phyloP scores from a whole-genome alignment of 2,329 filamentous ascomycete genomes.

The Claviceps monticola region DNA sequence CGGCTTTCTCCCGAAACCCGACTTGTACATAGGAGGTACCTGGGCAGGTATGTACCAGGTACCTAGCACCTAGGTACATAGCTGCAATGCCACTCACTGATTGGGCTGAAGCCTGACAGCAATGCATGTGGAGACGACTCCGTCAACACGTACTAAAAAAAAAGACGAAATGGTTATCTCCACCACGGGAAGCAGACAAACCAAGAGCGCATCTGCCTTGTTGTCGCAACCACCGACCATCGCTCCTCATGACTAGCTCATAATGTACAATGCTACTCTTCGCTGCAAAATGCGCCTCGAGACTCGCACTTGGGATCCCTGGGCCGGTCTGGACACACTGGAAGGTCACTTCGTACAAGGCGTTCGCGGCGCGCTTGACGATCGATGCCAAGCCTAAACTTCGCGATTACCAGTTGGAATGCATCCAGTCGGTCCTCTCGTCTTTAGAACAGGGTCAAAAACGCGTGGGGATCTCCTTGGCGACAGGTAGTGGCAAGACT shows the following conservation, averaged over 20 bases:
- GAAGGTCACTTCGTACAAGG: slow-evolving; percentile 8
- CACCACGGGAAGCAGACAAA: too few species aligned
- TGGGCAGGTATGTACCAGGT: too few species aligned
- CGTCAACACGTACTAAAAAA: too few species aligned
- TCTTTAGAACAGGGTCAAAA: slow-evolving; percentile 60
- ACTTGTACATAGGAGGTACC: too few species aligned
- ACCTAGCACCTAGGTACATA: too few species aligned
- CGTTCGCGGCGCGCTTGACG: slow-evolving; percentile 12
- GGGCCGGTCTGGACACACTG: not conserved
- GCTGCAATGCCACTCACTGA: too few species aligned
- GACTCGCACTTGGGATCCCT: slow-evolving; percentile 8
- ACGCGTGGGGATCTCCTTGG: slow-evolving; percentile 70
- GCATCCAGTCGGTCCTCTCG: slow-evolving; percentile 65
- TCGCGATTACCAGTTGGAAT: slow-evolving; percentile 82
- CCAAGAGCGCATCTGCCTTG: too few species aligned
- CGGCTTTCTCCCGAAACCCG: too few species aligned
- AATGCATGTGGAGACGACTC: too few species aligned
- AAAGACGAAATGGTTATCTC: too few species aligned
- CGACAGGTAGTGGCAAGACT: slow-evolving; percentile 82
- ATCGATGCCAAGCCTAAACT: slow-evolving; percentile 37
- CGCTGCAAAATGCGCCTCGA: slow-evolving; percentile 15
- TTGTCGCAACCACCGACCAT: not conserved
- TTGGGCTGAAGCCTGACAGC: too few species aligned
- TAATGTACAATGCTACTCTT: slow-evolving; percentile 25
- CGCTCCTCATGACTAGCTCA: slow-evolving; percentile 6